Base-by-base conservation (phyloP, 2,329 filamentous ascomycete genomes). In the Grosmannia clavigera region DNA sequence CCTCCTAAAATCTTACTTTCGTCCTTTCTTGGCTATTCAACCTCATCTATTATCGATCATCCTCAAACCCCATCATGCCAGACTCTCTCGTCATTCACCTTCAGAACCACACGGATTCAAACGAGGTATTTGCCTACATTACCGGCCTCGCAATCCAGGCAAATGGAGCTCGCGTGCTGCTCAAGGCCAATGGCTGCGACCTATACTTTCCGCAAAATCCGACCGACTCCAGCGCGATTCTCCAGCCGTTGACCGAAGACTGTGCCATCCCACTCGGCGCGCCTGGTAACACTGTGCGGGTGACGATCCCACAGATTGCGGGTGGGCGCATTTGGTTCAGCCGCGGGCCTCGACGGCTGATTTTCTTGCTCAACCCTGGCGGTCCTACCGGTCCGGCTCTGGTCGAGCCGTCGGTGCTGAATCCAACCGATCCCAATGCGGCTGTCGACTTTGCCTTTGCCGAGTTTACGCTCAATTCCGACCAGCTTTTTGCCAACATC, bases 391-490 rank as follows among this genome's bases (percentile, higher is more conserved):
- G 82, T 1, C 81, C 84, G 0, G 82, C 80, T 0, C 75, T 88
- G 3, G 83, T 87, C 53, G 84, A 87, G 69, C 85, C 85, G 1
- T 85, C 82, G 5, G 81, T 85, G n/a, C 78, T 81, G 12, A 87
- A 87, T 67, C 76, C 78, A 0, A 75, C 75, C 10, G 82, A 85
- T 63, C 73, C 76, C 9, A 84, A 84, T 64, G 75, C 75, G 54
- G 70, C 73, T 46, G 72, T 77, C 46, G 73, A 77, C 63, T 85
- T 82, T 72, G 74, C 74, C 51, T 85, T 84, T 67, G 80, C 77
- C 71, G 82, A 84, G 69, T 83, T 85, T 68, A 85, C 82, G 1
- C 80, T 78, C 68, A 82, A 83, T 67, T 64, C 67, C 54, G 71
- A 74, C 57, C 78, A 83, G 69, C 73, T 85, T 3, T 85, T 81